Conservation (phyloP, 352 stramenopile genomes). For the Phytophthora idaei region DNA sequence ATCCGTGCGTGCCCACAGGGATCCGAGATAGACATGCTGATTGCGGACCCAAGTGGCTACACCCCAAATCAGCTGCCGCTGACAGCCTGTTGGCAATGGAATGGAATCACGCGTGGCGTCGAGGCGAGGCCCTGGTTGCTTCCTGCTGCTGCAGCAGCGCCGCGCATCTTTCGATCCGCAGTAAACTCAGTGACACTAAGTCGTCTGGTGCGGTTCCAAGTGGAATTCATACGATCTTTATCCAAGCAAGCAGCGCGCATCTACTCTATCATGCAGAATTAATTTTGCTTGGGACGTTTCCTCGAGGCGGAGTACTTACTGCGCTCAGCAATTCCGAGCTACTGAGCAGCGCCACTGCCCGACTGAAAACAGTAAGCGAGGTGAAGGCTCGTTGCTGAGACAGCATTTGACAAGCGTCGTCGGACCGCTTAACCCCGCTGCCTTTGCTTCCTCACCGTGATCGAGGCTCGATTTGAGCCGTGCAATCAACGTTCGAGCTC, state of each 20-base stretch:
- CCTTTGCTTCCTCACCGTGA: conserved; percentile 28
- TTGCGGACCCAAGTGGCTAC: conserved; percentile 14
- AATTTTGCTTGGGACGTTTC: conserved; percentile 6
- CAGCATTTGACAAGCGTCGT: conserved; percentile 29
- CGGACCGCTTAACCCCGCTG: conserved; percentile 20
- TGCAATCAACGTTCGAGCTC: conserved; percentile 23
- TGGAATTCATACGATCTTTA: conserved; percentile 12
- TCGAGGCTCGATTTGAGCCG: not conserved
- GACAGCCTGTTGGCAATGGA: not conserved
- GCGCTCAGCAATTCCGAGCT: too few species aligned
- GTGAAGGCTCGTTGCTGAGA: conserved; percentile 2
- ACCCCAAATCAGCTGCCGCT: not conserved
- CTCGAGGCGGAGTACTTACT: conserved; percentile 1
- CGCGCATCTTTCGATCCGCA: conserved; percentile 5
- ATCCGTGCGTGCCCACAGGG: not conserved
- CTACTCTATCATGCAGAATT: conserved; percentile 1
- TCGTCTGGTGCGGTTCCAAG: conserved; percentile 1
- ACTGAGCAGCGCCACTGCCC: not conserved
- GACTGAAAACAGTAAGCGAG: not conserved
- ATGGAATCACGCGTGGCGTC: not conserved
- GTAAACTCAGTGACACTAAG: conserved; percentile 2
- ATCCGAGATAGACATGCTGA: conserved; percentile 1
- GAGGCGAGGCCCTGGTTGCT: not conserved
- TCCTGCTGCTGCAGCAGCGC: conserved; percentile 8
- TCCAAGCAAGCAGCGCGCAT: conserved; percentile 7